A percentile compares a stretch with the other conserved stretches of the same genome.
phyloP scores from a whole-genome alignment of 2,329 filamentous ascomycete species.

The Aspergillus awamori region DNA sequence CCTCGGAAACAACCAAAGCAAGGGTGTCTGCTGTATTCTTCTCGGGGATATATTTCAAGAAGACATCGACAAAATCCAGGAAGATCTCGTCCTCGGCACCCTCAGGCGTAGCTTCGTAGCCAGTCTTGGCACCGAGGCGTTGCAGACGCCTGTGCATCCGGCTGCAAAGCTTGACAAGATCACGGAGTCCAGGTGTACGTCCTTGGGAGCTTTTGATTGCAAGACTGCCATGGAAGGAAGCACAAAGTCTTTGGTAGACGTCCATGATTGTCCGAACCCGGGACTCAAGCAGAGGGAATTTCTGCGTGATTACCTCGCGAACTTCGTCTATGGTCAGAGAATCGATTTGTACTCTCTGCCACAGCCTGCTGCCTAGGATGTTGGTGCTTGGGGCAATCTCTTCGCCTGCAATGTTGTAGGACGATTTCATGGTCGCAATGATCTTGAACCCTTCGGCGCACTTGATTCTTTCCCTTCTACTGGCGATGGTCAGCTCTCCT shows the following conservation, averaged over 20 bases:
- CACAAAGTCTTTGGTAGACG: constrained; percentile 53
- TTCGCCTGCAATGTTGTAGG: constrained; percentile 66
- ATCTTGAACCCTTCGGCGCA: constrained; percentile 86
- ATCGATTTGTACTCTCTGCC: constrained; percentile 74
- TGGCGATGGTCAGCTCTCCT: constrained; percentile 87
- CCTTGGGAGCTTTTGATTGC: constrained; percentile 44
- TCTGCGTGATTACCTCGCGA: constrained; percentile 69
- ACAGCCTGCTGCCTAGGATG: constrained; percentile 83
- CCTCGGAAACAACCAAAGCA: constrained; percentile 74
- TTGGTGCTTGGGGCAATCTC: constrained; percentile 68
- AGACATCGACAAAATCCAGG: constrained; percentile 90
- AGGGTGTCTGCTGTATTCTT: constrained; percentile 56
- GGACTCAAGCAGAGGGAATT: constrained; percentile 68
- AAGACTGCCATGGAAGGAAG: constrained; percentile 43
- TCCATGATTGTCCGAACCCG: constrained; percentile 60
- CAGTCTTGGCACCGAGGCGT: constrained; percentile 61
- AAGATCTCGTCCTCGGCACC: constrained; percentile 80
- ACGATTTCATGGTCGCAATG: constrained; percentile 84
- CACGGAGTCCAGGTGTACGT: constrained; percentile 69
- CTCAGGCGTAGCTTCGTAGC: constrained; percentile 72
- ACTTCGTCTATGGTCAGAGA: constrained; percentile 71
- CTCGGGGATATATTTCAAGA: constrained; percentile 77
- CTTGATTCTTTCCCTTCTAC: constrained; percentile 79
- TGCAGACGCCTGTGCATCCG: constrained; percentile 70
- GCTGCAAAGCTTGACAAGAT: constrained; percentile 89